Percentiles rank a stretch among this genome's conserved stretches.
These are phyloP conservation scores for Blastomyces emzantsi DNA, from an alignment of 2,329 filamentous ascomycete species.

Conservation along the genomic window DNA sequence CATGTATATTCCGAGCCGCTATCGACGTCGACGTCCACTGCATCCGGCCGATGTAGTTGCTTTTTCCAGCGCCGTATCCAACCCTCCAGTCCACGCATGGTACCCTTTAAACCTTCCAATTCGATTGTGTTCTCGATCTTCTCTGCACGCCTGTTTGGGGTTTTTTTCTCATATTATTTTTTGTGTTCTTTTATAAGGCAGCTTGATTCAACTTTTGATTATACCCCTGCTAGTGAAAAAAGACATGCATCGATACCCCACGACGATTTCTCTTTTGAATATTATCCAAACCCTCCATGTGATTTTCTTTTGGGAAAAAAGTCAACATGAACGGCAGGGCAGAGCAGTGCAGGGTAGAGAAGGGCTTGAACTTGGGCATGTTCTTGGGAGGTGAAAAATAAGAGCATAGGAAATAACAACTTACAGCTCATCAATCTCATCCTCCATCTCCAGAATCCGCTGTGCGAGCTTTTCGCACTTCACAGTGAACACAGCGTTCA, in stretches of 20 bases:
- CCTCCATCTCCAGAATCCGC: constrained; percentile 52
- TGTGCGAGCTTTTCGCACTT: constrained; percentile 50
- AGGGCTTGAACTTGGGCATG: not conserved
- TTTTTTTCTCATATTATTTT: not conserved
- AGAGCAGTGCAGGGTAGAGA: not conserved
- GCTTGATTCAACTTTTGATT: too few relatives aligned
- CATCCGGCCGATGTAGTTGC: constrained; percentile 16
- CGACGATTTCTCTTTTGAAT: not conserved
- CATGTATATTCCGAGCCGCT: not conserved
- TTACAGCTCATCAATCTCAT: constrained; percentile 50
- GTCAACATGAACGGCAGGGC: not conserved
- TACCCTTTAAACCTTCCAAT: constrained; percentile 30
- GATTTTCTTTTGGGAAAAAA: not conserved
- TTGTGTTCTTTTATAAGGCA: not conserved
- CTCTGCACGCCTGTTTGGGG: constrained; percentile 15
- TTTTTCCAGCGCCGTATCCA: constrained; percentile 27
- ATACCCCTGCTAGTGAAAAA: too few relatives aligned
- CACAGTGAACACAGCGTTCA: constrained; percentile 52
- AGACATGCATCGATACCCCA: not conserved
- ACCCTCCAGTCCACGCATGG: constrained; percentile 27
- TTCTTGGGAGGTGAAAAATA: not conserved
- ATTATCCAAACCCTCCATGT: not conserved
- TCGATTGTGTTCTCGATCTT: constrained; percentile 28
- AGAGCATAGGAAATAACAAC: constrained; percentile 13
- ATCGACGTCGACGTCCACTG: not conserved